Conservation (phyloP, 495 filamentous ascomycete species). For the Corynascus novoguineensis region DNA sequence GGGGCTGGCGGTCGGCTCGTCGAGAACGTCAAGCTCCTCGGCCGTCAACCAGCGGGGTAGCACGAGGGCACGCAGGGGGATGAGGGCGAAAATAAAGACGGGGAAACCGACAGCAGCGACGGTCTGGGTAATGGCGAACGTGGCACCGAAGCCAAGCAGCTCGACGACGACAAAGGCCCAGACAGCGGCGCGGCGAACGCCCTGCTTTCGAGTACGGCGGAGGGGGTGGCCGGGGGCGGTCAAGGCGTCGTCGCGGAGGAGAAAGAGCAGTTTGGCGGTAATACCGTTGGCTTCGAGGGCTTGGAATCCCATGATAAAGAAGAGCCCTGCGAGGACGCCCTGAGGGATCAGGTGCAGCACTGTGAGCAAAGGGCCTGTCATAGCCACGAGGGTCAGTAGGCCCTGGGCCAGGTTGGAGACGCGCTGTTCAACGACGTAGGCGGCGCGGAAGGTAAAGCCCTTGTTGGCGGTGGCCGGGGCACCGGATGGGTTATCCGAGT, state of each 20-base stretch:
- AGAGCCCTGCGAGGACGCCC: constrained; percentile 80
- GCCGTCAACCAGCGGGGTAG: constrained; percentile 63
- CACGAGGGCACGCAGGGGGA: constrained; percentile 71
- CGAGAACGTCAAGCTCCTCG: constrained; percentile 65
- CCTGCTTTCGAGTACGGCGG: constrained; percentile 24
- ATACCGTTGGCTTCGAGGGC: constrained; percentile 80
- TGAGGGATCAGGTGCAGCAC: constrained; percentile 84
- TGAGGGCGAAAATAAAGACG: constrained; percentile 72
- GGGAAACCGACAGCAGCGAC: constrained; percentile 93
- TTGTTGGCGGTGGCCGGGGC: constrained; percentile 51
- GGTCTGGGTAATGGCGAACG: constrained; percentile 93
- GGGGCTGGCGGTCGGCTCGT: constrained; percentile 73
- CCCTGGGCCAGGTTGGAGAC: constrained; percentile 82
- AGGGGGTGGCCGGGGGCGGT: constrained; percentile 64
- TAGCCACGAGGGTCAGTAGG: constrained; percentile 76
- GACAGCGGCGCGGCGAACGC: constrained; percentile 56
- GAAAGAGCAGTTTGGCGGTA: constrained; percentile 72
- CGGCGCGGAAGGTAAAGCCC: constrained; percentile 53
- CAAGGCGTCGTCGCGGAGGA: constrained; percentile 60
- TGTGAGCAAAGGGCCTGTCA: constrained; percentile 76
- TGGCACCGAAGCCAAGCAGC: constrained; percentile 72
- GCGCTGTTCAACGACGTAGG: constrained; percentile 85
- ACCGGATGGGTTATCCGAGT: constrained; percentile 32
- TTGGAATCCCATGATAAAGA: constrained; percentile 90
- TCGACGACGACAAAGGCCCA: constrained; percentile 77